Evolutionary conservation across 805 yeast species (phyloP).

Genomic region (Candida arabinofermentans): DNA sequence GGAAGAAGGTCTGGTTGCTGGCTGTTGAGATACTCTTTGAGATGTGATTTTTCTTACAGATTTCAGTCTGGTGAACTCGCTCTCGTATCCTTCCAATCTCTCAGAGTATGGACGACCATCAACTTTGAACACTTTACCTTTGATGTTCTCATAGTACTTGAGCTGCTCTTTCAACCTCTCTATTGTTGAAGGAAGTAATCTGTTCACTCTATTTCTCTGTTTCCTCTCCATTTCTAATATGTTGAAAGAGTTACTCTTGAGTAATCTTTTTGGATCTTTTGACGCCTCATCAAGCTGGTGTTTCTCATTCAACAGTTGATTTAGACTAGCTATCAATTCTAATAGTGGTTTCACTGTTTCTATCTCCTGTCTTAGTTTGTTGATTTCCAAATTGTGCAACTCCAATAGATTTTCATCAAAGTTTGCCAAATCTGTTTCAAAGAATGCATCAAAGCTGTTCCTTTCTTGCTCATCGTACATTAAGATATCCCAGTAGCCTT

Average conservation of each 20-base stretch:
- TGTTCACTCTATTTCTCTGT: slow-evolving; percentile 61
- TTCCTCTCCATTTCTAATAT: slow-evolving; percentile 79
- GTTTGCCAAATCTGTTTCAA: slow-evolving; percentile 32
- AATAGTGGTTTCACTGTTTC: slow-evolving; percentile 52
- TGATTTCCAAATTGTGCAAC: slow-evolving; percentile 40
- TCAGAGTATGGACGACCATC: slow-evolving; percentile 46
- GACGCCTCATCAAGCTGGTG: slow-evolving; percentile 60
- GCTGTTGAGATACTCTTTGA: too few species aligned
- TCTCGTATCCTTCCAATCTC: slow-evolving; percentile 20
- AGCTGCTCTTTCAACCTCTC: slow-evolving; percentile 46
- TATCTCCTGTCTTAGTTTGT: slow-evolving; percentile 44
- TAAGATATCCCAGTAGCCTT: slow-evolving; percentile 57
- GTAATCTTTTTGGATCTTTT: slow-evolving; percentile 74
- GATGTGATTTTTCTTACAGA: slow-evolving; percentile 1
- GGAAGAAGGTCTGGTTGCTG: not conserved
- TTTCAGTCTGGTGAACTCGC: slow-evolving; percentile 13
- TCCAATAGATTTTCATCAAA: slow-evolving; percentile 59
- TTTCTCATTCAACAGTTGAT: slow-evolving; percentile 57
- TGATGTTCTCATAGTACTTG: slow-evolving; percentile 40
- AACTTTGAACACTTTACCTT: slow-evolving; percentile 38
- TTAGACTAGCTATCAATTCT: slow-evolving; percentile 49
- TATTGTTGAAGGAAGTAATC: slow-evolving; percentile 63
- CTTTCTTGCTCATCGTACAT: slow-evolving; percentile 54
- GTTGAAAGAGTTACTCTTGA: slow-evolving; percentile 72
- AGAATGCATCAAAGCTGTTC: slow-evolving; percentile 40